Conservation (phyloP, 805 yeast genomes). For the Pichia ethanolica region DNA sequence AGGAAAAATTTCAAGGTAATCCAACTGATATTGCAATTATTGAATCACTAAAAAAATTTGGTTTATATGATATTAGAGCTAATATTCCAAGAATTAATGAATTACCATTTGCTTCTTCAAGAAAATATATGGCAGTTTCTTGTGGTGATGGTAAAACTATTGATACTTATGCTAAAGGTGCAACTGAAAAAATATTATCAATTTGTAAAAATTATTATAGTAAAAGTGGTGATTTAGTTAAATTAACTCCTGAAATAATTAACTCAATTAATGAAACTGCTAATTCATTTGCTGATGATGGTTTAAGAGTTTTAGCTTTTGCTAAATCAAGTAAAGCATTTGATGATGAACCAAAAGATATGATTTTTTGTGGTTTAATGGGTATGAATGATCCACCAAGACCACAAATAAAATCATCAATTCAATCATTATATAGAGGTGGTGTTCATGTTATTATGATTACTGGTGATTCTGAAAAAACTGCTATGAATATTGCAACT, state of each 20-base stretch:
- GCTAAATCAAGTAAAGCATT: slow-evolving; percentile 45
- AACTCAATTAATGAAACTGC: slow-evolving; percentile 50
- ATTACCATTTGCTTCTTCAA: slow-evolving; percentile 72
- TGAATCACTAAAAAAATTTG: slow-evolving; percentile 65
- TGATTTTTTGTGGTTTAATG: slow-evolving; percentile 76
- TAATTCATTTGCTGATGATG: slow-evolving; percentile 64
- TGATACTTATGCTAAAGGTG: slow-evolving; percentile 80
- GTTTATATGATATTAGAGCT: slow-evolving; percentile 61
- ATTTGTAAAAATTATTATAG: slow-evolving; percentile 54
- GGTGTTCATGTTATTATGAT: slow-evolving; percentile 98
- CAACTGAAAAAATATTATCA: slow-evolving; percentile 64
- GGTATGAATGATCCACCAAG: slow-evolving; percentile 99
- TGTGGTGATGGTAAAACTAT: slow-evolving; percentile 50
- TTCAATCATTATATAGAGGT: slow-evolving; percentile 72
- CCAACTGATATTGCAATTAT: slow-evolving; percentile 92
- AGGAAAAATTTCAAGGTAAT: slow-evolving; percentile 73
- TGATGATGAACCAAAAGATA: slow-evolving; percentile 42
- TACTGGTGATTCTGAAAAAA: slow-evolving; percentile 87
- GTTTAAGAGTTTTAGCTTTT: slow-evolving; percentile 79
- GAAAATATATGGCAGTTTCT: slow-evolving; percentile 88
- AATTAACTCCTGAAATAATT: slow-evolving; percentile 45
- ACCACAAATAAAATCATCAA: slow-evolving; percentile 69
- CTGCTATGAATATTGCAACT: slow-evolving; percentile 77
- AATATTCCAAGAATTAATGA: slow-evolving; percentile 57
- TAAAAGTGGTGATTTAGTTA: slow-evolving; percentile 51